Evolutionary conservation across 768 basidiomycete species (phyloP), one percentile per base, ranked within the genome.

Genomic region (Neoboletus magnificus): DNA sequence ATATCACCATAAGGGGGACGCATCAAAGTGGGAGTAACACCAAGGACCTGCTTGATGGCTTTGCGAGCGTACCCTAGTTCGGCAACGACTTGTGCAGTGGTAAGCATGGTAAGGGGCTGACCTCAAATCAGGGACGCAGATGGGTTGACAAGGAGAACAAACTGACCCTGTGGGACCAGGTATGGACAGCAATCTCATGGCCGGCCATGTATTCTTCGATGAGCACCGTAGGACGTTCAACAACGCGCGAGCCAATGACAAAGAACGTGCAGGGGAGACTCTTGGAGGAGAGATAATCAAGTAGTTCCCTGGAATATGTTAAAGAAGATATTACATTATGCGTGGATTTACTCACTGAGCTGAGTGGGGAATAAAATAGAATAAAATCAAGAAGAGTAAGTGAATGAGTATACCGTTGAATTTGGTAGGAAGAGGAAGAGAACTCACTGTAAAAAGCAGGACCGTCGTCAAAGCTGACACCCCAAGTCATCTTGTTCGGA

Each of bases 41-140:
- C 89, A 54, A 89, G 73, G 22, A 89, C 81, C 2, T 67, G 68
- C 72, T 88, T 85, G 76, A 98, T 95, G 49, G 86, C 84, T 71
- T 90, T 84, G 52, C 87, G 87, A 51, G 93, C 89, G 88, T 91
- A 98, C 48, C 92, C 94, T 36, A 98, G 77, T 73, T 98, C 94
- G 22, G 93, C 95, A 16, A 98, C 92, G 50, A 96, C 80, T 76
- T 96, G 79, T 66, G 81, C 85, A 62, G 82, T 97, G 41, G 90
- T 86, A 58, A 91, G 75, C 37, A 79, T 75, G 0, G 91, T 91
- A 52, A 85, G 77, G 25, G 78, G 78, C 86, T 86, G 56, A 51
- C 36, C 4, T 44, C 56, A 16, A 51, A 32, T 56, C 33, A 69
- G 59, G 62, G 25, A 67, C 18, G 49, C 29, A 43, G 18, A 60